Percentiles rank a stretch among this genome's conserved stretches.
Evolutionary conservation across 139 green algal species (phyloP).

Genomic region (Gonium pectorale): DNA sequence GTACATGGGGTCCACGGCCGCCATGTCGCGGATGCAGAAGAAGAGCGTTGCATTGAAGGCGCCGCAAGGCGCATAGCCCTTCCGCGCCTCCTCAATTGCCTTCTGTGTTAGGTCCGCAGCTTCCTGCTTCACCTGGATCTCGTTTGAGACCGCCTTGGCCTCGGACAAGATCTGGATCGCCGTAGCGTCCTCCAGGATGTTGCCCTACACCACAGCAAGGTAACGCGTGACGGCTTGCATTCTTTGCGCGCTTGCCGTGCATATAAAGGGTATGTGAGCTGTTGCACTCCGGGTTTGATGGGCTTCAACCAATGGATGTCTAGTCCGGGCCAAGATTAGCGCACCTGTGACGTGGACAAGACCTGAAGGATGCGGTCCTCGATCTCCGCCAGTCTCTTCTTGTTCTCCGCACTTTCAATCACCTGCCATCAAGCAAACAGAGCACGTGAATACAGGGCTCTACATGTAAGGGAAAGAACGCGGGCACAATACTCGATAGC

Average conservation of each 20-base stretch:
- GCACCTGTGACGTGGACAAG: constrained; percentile 69
- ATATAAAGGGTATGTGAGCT: no score
- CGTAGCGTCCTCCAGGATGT: constrained; percentile 81
- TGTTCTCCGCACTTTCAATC: constrained; percentile 77
- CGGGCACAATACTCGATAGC: no score
- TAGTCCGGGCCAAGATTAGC: no score
- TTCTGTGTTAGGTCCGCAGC: constrained; percentile 71
- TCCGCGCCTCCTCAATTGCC: constrained; percentile 64
- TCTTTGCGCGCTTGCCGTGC: no score
- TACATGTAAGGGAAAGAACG: no score
- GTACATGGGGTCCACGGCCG: constrained; percentile 74
- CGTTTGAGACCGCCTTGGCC: constrained; percentile 63
- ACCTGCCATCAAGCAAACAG: no score
- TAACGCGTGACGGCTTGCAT: no score
- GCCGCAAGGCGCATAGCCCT: constrained; percentile 67
- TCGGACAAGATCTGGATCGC: constrained; percentile 72
- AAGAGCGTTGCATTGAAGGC: constrained; percentile 75
- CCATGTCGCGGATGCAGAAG: constrained; percentile 79
- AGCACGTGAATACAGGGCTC: no score
- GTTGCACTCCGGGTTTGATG: no score
- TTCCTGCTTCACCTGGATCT: constrained; percentile 81
- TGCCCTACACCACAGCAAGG: constrained; percentile 69
- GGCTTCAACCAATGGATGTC: no score
- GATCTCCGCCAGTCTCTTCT: constrained; percentile 81
- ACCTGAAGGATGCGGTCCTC: constrained; percentile 85